Conservation (phyloP, 768 basidiomycete species). For the Podaxis sp. region DNA sequence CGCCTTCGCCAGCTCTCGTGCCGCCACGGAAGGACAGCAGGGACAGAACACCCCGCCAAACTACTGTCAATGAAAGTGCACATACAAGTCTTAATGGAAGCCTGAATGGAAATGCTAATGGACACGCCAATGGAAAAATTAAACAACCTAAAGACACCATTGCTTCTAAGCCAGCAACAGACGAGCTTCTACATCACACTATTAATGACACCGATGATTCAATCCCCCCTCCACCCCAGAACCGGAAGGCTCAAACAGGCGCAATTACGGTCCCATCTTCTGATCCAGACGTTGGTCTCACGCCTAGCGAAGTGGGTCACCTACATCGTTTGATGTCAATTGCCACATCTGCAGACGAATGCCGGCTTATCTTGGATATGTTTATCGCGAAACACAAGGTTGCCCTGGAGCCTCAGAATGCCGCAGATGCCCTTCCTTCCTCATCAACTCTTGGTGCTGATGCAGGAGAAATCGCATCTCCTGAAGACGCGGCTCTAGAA, state of each 20-base stretch:
- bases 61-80: constrained; percentile 9
- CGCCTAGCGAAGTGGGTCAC: constrained; percentile 48
- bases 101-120: constrained; percentile 8
- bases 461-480: constrained; percentile 15
- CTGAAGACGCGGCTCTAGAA: constrained; percentile 36
- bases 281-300: constrained; percentile 21
- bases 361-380: constrained; percentile 80
- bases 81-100: constrained; percentile 13
- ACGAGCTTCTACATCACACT: neutral
- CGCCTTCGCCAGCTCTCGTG: constrained; percentile 9
- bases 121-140: neutral
- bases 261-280: constrained; percentile 16
- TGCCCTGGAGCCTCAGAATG: constrained; percentile 24
- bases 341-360: constrained; percentile 78
- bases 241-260: neutral
- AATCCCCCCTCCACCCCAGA: neutral
- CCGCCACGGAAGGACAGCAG: constrained; percentile 11
- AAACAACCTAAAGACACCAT: constrained; percentile 3
- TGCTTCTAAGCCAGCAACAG: constrained; percentile 9
- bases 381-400: constrained; percentile 64
- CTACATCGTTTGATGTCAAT: constrained; percentile 62
- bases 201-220: neutral
- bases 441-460: constrained; percentile 29
- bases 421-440: constrained; percentile 27
- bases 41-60: constrained; percentile 12